Base-by-base conservation (phyloP, 768 basidiomycete species). In the Agrocybe praecox region DNA sequence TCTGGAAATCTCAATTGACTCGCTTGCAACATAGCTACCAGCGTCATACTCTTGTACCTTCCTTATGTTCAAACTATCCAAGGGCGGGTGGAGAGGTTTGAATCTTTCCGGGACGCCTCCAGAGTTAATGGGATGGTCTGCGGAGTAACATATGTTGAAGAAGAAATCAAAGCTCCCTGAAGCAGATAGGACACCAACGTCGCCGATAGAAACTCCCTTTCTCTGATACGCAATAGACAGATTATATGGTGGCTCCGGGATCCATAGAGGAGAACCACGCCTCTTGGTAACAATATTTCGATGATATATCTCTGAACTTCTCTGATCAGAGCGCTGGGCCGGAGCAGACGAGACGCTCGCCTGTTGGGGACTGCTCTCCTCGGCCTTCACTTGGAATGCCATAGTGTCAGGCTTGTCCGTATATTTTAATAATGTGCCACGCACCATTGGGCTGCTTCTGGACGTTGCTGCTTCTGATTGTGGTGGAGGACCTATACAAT, bases 121-220 rank as follows among this genome's bases (percentile, higher is more conserved):
- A 12, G 51, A 46, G 29, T 65, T 56, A 17, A 63, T 56, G 1
- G 57, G 57, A 29, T 62, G 52, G 12, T 56, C 47, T 0, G 33
- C 15, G 7, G 60, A 48, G 1, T 53, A 24, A 22, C 45, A 55
- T 17, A 65, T 60, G 34, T 65, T 65, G 53, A 65, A 65, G 1
- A 65, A 34, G 34, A 65, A 65, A 40, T 52, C 55, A 32, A 65
- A 63, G n/a, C 34, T 53, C n/a, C 64, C 64, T 2, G 29, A 52
- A 2, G 32, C 19, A n/a, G 51, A 55, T 21, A 65, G 52, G 18
- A 63, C 49, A 1, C 64, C 64, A 7, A 65, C 64, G 36, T 65
- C 64, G n/a, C 64, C 64, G 21, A 65, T 62, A 7, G 24, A 14
- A 1, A 58, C 46, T 14, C 64, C 62, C 23, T 23, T 23, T 22